Conservation (phyloP, 2,329 filamentous ascomycete genomes). For the Penicillium sp. region DNA sequence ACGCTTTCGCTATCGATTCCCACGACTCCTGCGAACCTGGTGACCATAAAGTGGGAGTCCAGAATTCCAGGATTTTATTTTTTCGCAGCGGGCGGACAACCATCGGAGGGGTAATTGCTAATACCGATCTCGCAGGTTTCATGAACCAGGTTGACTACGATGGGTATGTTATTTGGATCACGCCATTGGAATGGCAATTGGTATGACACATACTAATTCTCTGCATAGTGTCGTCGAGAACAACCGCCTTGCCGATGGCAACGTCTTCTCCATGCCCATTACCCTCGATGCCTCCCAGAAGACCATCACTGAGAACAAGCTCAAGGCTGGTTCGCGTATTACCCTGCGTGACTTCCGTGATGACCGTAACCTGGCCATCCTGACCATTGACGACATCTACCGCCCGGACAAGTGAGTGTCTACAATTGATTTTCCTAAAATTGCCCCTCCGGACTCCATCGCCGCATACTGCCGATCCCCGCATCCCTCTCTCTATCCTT, state of each 20-base stretch:
- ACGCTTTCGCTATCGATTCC: neutral
- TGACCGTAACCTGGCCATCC: slow-evolving; percentile 91
- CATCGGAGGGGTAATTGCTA: slow-evolving; percentile 15
- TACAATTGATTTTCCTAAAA: neutral
- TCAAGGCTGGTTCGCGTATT: slow-evolving; percentile 78
- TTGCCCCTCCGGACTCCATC: neutral
- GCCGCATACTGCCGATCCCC: slow-evolving; percentile 4
- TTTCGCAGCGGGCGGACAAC: slow-evolving; percentile 9
- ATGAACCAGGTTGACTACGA: slow-evolving; percentile 97
- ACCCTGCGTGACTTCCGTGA: slow-evolving; percentile 94
- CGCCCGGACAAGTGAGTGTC: slow-evolving; percentile 82
- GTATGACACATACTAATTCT: slow-evolving; percentile 7
- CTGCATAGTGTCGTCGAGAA: slow-evolving; percentile 74
- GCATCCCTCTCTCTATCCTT: neutral
- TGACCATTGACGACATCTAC: slow-evolving; percentile 95
- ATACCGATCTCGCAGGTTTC: slow-evolving; percentile 64
- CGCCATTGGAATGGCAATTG: slow-evolving; percentile 8
- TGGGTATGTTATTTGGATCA: slow-evolving; percentile 57
- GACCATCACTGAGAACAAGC: slow-evolving; percentile 68
- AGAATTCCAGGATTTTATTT: neutral
- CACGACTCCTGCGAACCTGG: neutral
- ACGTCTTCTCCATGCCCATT: slow-evolving; percentile 95
- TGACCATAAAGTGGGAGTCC: neutral
- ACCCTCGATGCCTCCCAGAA: slow-evolving; percentile 79
- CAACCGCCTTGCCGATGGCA: slow-evolving; percentile 80